These are phyloP conservation scores for Crithidia mellificae DNA, from an alignment of 208 protist genomes.

Conservation along the genomic window DNA sequence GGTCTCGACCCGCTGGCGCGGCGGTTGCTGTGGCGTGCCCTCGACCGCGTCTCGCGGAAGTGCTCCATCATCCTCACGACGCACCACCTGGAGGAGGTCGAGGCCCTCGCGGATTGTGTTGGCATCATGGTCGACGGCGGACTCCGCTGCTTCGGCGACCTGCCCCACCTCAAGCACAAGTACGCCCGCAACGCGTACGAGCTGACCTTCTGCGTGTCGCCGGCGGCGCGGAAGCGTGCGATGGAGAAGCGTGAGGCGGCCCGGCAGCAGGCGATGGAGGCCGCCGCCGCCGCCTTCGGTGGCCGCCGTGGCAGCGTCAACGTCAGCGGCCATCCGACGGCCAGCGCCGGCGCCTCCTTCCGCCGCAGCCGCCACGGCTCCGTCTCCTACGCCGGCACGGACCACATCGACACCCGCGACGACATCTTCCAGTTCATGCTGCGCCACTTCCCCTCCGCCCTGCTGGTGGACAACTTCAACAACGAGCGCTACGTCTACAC, in stretches of 20 bases:
- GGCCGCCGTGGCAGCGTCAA: too few species aligned
- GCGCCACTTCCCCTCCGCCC: slow-evolving; percentile 38
- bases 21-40: slow-evolving; percentile 67
- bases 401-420: too few species aligned
- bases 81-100: slow-evolving; percentile 94
- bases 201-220: slow-evolving; percentile 38
- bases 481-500: slow-evolving; percentile 42
- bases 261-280: too few species aligned
- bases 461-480: slow-evolving; percentile 40
- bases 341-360: too few species aligned
- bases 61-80: slow-evolving; percentile 89
- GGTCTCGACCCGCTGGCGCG: slow-evolving; percentile 71
- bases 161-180: slow-evolving; percentile 75
- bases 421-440: too few species aligned
- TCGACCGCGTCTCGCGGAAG: slow-evolving; percentile 54
- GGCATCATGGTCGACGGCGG: slow-evolving; percentile 84
- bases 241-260: slow-evolving; percentile 15
- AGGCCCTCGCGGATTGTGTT: slow-evolving; percentile 74
- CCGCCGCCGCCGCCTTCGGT: too few species aligned
- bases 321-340: too few species aligned
- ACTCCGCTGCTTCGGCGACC: slow-evolving; percentile 82
- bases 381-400: too few species aligned
- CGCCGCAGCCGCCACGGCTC: too few species aligned
- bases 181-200: slow-evolving; percentile 72
- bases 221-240: slow-evolving; percentile 22